These are phyloP conservation scores for Diaporthe destruens DNA, from an alignment of 2,329 filamentous ascomycete genomes.

Conservation along the genomic window DNA sequence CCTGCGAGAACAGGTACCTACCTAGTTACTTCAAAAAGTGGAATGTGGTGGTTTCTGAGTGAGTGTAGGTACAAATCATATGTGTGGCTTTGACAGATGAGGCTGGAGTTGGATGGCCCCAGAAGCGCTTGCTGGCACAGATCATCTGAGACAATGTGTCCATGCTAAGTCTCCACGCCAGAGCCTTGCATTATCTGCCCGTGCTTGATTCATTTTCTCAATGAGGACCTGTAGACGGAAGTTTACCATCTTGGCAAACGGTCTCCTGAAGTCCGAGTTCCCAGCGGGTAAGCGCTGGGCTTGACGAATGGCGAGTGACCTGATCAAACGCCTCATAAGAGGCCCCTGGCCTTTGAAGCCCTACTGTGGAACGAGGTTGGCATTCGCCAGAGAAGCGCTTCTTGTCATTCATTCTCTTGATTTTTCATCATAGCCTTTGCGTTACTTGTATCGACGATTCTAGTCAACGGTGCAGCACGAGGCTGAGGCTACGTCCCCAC, in stretches of 20 bases:
- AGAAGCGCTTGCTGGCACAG: too few relatives aligned
- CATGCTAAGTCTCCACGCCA: rapidly evolving
- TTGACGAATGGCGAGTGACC: background rate
- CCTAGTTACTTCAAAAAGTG: too few relatives aligned
- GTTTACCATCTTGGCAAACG: too few relatives aligned
- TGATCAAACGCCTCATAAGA: background rate
- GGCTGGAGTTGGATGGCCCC: background rate
- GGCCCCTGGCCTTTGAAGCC: background rate
- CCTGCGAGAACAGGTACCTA: background rate
- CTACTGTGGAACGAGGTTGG: background rate
- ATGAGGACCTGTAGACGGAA: background rate
- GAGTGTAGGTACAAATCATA: background rate
- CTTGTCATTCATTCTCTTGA: background rate
- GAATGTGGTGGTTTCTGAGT: too few relatives aligned
- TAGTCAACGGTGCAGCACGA: too few relatives aligned
- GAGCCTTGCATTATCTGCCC: background rate
- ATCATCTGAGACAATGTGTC: too few relatives aligned
- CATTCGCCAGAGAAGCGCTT: background rate
- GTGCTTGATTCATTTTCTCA: background rate
- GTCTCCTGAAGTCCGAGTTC: background rate
- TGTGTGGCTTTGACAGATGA: too few relatives aligned
- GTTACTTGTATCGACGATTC: background rate
- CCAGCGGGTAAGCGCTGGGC: background rate
- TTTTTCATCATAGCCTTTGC: background rate
- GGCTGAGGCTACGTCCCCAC: too few relatives aligned